Conservation (phyloP, 257 asterid genomes). For the Solanum neorickii region DNA sequence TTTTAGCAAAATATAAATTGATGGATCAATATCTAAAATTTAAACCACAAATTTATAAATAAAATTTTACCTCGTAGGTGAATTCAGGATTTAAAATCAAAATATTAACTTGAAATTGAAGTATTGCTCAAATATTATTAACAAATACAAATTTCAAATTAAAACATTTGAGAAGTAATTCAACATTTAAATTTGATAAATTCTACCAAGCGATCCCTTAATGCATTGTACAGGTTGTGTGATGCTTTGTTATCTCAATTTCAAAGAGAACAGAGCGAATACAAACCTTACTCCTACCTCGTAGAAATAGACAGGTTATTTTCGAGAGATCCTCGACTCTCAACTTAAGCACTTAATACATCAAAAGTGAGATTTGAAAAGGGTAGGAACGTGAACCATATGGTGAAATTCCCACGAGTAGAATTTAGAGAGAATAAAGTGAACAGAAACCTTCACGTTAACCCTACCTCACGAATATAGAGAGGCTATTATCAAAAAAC, state of each 20-base stretch:
- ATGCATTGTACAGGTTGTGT: neutral
- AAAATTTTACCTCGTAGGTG: too few relatives aligned
- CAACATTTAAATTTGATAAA: neutral
- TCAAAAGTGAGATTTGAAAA: neutral
- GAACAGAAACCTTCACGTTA: rapidly evolving
- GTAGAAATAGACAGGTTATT: neutral
- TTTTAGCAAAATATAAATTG: too few relatives aligned
- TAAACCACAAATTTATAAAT: neutral
- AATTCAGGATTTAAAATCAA: neutral
- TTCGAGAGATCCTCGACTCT: neutral
- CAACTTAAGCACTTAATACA: neutral
- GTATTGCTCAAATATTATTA: neutral
- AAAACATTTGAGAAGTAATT: neutral
- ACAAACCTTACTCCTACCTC: neutral
- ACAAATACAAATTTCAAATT: neutral
- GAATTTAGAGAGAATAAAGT: neutral
- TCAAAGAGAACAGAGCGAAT: too few relatives aligned
- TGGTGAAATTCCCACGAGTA: neutral
- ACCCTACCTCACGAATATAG: neutral
- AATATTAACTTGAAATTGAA: neutral
- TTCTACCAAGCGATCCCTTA: neutral
- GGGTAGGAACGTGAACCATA: neutral
- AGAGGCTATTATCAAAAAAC: neutral
- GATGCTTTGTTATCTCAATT: neutral
- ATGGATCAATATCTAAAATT: too few relatives aligned